These are phyloP conservation scores for Aureobasidium uvarum DNA, from an alignment of 2,329 filamentous ascomycete species.

Conservation along the genomic window DNA sequence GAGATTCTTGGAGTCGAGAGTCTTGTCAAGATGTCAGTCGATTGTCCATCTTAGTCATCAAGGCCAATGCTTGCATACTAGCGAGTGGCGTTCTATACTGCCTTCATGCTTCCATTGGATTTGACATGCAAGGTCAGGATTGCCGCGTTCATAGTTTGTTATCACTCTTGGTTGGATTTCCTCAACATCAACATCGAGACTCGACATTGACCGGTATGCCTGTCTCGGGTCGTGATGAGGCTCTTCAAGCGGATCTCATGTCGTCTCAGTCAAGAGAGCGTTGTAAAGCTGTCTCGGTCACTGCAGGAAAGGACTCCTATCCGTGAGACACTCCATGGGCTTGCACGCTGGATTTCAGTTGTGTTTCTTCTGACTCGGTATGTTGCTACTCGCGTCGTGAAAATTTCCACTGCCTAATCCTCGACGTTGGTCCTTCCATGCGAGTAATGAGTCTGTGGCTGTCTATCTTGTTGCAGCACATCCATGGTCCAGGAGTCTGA, in stretches of 20 bases:
- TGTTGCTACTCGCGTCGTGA: neutral
- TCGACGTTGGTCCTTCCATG: neutral
- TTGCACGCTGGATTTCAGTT: neutral
- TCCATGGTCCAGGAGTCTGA: neutral
- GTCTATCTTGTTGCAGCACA: neutral
- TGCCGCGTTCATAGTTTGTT: neutral
- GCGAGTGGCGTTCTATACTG: constrained; percentile 5
- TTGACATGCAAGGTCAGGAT: constrained; percentile 4
- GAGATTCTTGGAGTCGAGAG: neutral
- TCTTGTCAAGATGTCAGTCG: neutral
- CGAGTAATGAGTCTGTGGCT: neutral
- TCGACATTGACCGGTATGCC: neutral
- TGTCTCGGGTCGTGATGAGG: constrained; percentile 16
- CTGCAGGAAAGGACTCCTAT: neutral
- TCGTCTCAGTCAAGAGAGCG: constrained; percentile 9
- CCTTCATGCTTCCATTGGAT: neutral
- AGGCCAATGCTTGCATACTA: constrained; percentile 17
- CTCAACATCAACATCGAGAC: neutral
- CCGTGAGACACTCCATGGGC: neutral
- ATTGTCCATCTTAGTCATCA: neutral
- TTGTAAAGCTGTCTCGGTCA: constrained; percentile 20
- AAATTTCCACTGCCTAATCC: neutral
- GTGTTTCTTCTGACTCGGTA: neutral
- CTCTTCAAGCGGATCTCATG: neutral
- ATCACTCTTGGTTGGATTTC: too few relatives aligned